Base-by-base conservation (phyloP, 2,329 filamentous ascomycete species). In the Arthrobotrys entomopaga region DNA sequence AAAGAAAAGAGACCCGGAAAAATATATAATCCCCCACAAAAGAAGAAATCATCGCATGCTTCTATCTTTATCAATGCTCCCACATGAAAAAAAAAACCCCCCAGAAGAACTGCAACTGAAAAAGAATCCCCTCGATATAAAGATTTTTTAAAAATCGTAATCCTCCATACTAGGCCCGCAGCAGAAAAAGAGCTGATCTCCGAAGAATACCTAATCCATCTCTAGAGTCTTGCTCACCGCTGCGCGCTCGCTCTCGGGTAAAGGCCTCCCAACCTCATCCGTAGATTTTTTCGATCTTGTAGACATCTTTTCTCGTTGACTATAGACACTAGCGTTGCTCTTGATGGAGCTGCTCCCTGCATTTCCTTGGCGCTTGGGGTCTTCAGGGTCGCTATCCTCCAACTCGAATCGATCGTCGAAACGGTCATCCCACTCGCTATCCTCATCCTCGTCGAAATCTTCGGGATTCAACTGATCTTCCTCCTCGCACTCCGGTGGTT, bases 401-500 rank as follows among this genome's bases (percentile, higher is more conserved):
- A 74, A 15, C 13, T 43, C 70, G 26, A 74, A 74, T 20, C 58
- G 46, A 52, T 66, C 70, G 26, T 74, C 70, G 19, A 63, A 34
- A 19, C 54, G 40, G 15, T 74, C 63, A 19, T 67, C 70, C 70
- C 70, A 74, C 19, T 74, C 70, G 52, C 58, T 64, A 24, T 61
- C 58, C 24, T 50, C 58, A 11, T 52, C 38, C 26, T 65, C 65
- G 16, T 61, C 69, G 43, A 73, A 73, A 26, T 73, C 69, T 38
- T 73, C 69, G 20, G 69, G 46, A 13, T 73, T 73, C 71, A 75
- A 61, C 24, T 69, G 64, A 43, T 61, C 70, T 53, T 74, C 64
- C 54, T 75, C 60, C 29, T 91, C 90, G 79, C 88, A 89, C 78
- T 93, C 91, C 1, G 91, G 91, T 57, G 91, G 89, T 52, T 89